Evolutionary conservation across 2,329 filamentous ascomycete species (phyloP), one percentile per base, ranked within the genome.

Genomic region (Diplodia scrobiculata): DNA sequence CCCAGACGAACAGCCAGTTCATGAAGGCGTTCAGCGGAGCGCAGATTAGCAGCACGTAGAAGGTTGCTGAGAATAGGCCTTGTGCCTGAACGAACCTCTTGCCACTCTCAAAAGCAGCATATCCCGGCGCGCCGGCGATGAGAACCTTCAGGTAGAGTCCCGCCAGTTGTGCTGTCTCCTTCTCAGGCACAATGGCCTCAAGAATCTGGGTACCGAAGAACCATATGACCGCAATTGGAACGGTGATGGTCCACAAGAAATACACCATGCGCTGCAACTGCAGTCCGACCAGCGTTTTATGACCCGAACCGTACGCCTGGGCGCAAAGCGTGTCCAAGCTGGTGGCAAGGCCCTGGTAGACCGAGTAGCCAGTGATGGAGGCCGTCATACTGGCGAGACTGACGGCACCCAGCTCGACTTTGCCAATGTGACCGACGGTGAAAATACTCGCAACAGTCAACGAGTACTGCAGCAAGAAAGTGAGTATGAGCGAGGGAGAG

Each of bases 1-100:
- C 83, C 90, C 90, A 93, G 41, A 93, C 91, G 70, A 93, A 87
- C 36, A 90, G 78, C 85, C 87, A 96, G 76, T 96, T 95, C 75
- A 97, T 82, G 27, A 91, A 80, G 0, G 87, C 89, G 73, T 95
- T 96, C 29, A 96, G 79, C 0, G 92, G 92, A 0, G 92, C 92
- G 19, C 91, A 93, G 69, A 96, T 83, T 1, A 96, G 78, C 0
- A 97, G 85, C 10, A 92, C 91, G 73, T 93, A 96, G 0, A 93
- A 89, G 1, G 90, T 91, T 0, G 91, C 90, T 0, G 84, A 86
- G 78, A 96, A 95, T n/a, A 95, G 79, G 10, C 91, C 91, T 76
- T 97, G 92, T 0, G 92, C 92, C 77, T 97, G 92, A 0, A 96
- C 83, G 71, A 89, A 97, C 71, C 94, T 91, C 79, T 97, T 97